A percentile compares a stretch with the other conserved stretches of the same genome.
Conservation (phyloP, 2,329 filamentous ascomycete genomes). For the Neurospora crassa region DNA sequence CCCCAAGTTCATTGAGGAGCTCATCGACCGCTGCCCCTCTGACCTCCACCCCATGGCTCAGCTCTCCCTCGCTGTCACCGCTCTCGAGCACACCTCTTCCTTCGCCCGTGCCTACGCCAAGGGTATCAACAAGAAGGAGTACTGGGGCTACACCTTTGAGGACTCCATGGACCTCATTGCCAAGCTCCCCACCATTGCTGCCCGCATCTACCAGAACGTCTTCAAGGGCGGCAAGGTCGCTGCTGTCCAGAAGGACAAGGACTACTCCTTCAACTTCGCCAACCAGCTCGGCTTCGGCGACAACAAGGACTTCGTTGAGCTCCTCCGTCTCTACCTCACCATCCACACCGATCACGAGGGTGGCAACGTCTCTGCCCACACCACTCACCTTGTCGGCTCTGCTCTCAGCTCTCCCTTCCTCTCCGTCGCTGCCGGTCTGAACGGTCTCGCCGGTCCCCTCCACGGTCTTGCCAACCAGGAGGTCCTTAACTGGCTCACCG, state of each 20-base stretch:
- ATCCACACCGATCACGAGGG: constrained; percentile 99
- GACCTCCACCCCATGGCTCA: constrained; percentile 99
- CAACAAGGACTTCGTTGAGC: constrained; percentile 95
- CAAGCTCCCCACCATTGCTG: constrained; percentile 95
- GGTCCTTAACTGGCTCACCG: constrained; percentile 95
- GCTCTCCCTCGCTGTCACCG: constrained; percentile 94
- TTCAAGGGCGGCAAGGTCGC: constrained; percentile 99
- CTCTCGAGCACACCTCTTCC: constrained; percentile 94
- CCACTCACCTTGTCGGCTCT: constrained; percentile 93
- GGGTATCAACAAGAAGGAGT: constrained; percentile 98
- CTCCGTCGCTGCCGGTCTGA: constrained; percentile 90
- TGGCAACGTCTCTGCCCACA: constrained; percentile 97
- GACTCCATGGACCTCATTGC: constrained; percentile 99
- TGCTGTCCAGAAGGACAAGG: constrained; percentile 94
- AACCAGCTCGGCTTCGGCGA: constrained; percentile 96
- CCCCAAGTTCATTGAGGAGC: constrained; percentile 97
- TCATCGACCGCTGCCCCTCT: constrained; percentile 98
- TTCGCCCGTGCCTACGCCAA: constrained; percentile 99
- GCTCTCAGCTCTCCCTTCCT: constrained; percentile 97
- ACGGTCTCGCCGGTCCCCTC: constrained; percentile 95
- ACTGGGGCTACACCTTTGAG: constrained; percentile 99
- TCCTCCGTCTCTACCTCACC: constrained; percentile 97
- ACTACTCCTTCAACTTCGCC: constrained; percentile 98
- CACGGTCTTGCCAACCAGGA: constrained; percentile 99
- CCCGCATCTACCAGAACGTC: constrained; percentile 99